Evolutionary conservation across 2,329 filamentous ascomycete species (phyloP), one percentile per base, ranked within the genome.

Genomic region (Pseudogymnoascus destructans): DNA sequence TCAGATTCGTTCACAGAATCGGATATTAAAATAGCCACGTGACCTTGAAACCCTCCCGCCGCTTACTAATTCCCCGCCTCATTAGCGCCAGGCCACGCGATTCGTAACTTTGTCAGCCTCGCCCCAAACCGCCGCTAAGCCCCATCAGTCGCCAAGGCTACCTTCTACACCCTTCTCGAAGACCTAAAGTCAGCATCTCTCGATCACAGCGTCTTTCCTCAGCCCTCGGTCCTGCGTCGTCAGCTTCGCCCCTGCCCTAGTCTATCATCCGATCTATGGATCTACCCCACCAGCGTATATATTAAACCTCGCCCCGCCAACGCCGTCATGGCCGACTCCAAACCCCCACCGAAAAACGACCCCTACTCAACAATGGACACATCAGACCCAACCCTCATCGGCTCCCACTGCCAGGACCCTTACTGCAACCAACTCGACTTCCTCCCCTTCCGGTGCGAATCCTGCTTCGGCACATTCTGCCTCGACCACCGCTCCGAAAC

Each of bases 381-480:
- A 67, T 79, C 78, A 70, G 91, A 96, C 73, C 85, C 91, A 54
- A 85, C 88, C 66, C 80, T 91, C 21, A 86, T 97, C 65, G 93
- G 93, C 72, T 82, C 82, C 62, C 91, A 96, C 76, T 98, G 93
- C 79, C 84, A 96, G 71, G 85, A 87, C 73, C 77, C 86, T 63
- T 95, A 89, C 77, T 98, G 93, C 77, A 86, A 91, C 70, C 87
- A 93, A 69, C 87, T 97, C 61, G 93, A 97, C 73, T 97, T 98
- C 72, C 82, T 98, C 3, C 93, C 93, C 3, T 97, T 97, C 72
- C 80, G 84, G 68, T 98, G 93, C 75, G 88, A 95, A 70, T 93
- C 87, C 65, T 98, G 93, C 74, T 80, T 71, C 63, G 80, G 81
- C 60, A 92, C 86, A 13, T 98, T 84, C 75, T 98, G 95, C 71